phyloP scores from a whole-genome alignment of 495 filamentous ascomycete genomes.

The Podospora sp. region DNA sequence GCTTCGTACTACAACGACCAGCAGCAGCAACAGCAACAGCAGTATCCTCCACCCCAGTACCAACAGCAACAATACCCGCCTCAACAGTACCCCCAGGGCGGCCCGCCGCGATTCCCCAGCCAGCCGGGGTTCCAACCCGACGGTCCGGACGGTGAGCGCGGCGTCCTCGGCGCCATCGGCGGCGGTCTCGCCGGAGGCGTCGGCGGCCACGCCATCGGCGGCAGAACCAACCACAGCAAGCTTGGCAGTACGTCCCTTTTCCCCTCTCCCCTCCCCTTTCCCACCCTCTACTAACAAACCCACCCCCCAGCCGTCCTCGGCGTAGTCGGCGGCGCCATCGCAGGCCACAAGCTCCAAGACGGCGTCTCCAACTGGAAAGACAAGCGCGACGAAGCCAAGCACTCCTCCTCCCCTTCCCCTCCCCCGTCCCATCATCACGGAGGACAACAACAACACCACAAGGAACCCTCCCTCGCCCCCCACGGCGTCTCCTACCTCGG shows the following conservation, averaged over 20 bases:
- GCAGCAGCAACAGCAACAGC: conserved; percentile 9
- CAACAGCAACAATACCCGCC: conserved; percentile 25
- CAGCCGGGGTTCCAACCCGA: conserved; percentile 26
- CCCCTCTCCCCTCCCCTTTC: not conserved
- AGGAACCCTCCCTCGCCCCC: conserved; percentile 7
- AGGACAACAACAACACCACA: too few species aligned
- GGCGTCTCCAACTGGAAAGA: conserved; percentile 41
- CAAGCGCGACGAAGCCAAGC: conserved; percentile 40
- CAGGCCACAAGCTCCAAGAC: conserved; percentile 43
- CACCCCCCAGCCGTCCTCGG: conserved; percentile 30
- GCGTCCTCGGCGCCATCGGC: conserved; percentile 37
- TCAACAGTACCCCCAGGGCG: conserved; percentile 13
- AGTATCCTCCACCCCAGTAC: conserved; percentile 15
- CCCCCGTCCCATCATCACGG: too few species aligned
- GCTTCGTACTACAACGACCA: conserved; percentile 26
- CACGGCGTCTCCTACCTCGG: conserved; percentile 29
- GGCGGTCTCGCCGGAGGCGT: conserved; percentile 40
- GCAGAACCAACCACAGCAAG: conserved; percentile 37
- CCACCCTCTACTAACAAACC: not conserved
- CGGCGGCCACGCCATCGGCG: conserved; percentile 41
- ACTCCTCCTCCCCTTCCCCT: conserved; percentile 21
- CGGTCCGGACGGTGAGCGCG: conserved; percentile 37
- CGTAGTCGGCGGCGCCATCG: conserved; percentile 39
- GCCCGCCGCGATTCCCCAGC: conserved; percentile 16
- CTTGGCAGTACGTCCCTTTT: conserved; percentile 22